Evolutionary conservation across 495 filamentous ascomycete species (phyloP).

Genomic region (Copromyces sp.): DNA sequence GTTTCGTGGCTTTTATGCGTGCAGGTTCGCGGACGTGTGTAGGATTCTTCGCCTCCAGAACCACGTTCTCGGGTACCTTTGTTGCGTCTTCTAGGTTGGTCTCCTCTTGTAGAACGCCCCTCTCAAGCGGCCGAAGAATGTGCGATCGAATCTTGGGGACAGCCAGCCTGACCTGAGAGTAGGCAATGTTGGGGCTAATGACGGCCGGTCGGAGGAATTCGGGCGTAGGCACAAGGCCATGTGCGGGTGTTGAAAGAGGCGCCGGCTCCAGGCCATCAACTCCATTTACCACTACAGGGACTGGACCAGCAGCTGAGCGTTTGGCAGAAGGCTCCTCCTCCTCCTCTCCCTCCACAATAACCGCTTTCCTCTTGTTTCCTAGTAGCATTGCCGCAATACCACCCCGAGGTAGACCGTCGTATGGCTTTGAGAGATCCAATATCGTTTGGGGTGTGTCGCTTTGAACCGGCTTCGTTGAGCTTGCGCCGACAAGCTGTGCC

Average conservation of each 20-base stretch:
- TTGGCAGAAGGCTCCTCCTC: slow-evolving; percentile 53
- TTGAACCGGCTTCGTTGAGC: slow-evolving; percentile 46
- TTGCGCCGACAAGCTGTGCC: slow-evolving; percentile 66
- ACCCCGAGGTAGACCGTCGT: slow-evolving; percentile 84
- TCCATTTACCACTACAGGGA: slow-evolving; percentile 64
- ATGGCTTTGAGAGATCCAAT: slow-evolving; percentile 87
- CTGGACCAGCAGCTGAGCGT: slow-evolving; percentile 54
- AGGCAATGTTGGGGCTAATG: slow-evolving; percentile 62
- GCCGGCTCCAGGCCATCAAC: slow-evolving; percentile 66
- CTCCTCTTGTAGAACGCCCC: slow-evolving; percentile 33
- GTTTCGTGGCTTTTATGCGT: slow-evolving; percentile 66
- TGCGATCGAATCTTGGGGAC: slow-evolving; percentile 79
- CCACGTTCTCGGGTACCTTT: slow-evolving; percentile 46
- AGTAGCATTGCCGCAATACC: slow-evolving; percentile 76
- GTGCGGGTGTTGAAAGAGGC: slow-evolving; percentile 37
- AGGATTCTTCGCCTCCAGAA: slow-evolving; percentile 42
- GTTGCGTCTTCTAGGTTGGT: slow-evolving; percentile 46
- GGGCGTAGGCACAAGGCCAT: slow-evolving; percentile 64
- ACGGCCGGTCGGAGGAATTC: slow-evolving; percentile 84
- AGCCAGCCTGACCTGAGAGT: slow-evolving; percentile 80
- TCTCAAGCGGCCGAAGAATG: slow-evolving; percentile 59
- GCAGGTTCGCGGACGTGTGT: slow-evolving; percentile 66
- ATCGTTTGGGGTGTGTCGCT: slow-evolving; percentile 74
- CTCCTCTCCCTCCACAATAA: slow-evolving; percentile 53
- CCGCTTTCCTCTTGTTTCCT: slow-evolving; percentile 84